phyloP scores from a whole-genome alignment of 106 monocot species.

The Dendrobium catenatum region DNA sequence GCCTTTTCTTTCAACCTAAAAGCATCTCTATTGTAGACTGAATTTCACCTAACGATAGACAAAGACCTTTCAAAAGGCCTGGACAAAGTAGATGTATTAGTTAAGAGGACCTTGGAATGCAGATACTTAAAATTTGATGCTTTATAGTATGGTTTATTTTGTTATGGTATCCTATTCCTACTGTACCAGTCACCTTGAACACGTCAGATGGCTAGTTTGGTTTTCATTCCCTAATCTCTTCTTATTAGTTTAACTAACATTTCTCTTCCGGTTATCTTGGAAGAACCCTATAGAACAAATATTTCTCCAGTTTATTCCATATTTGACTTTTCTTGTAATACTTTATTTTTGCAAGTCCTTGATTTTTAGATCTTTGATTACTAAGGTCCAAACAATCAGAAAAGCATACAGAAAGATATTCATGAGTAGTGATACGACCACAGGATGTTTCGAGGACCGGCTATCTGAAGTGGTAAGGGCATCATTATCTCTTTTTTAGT shows the following conservation, averaged over 20 bases:
- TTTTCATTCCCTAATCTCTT: too few species aligned
- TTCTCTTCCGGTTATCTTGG: neutral
- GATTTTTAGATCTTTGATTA: neutral
- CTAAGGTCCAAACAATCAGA: slow-evolving; percentile 53
- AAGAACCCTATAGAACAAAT: neutral
- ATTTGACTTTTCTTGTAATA: neutral
- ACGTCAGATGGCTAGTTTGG: too few species aligned
- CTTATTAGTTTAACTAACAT: neutral
- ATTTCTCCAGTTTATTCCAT: neutral
- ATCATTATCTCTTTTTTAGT: neutral
- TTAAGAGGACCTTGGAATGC: too few species aligned
- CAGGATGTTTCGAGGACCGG: slow-evolving; percentile 42
- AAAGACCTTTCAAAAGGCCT: neutral
- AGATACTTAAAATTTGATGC: too few species aligned
- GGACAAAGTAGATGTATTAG: neutral
- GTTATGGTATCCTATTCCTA: too few species aligned
- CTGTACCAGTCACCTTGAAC: too few species aligned
- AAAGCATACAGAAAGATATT: slow-evolving; percentile 70
- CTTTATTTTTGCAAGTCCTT: neutral
- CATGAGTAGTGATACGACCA: slow-evolving; percentile 25
- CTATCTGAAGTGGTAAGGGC: slow-evolving; percentile 68
- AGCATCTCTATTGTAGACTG: neutral
- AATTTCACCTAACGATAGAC: neutral
- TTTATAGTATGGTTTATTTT: too few species aligned
- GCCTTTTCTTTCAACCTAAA: slow-evolving; percentile 1